These are phyloP conservation scores for Castanopsis chinensis DNA, from an alignment of 306 rosid genomes.

Conservation along the genomic window DNA sequence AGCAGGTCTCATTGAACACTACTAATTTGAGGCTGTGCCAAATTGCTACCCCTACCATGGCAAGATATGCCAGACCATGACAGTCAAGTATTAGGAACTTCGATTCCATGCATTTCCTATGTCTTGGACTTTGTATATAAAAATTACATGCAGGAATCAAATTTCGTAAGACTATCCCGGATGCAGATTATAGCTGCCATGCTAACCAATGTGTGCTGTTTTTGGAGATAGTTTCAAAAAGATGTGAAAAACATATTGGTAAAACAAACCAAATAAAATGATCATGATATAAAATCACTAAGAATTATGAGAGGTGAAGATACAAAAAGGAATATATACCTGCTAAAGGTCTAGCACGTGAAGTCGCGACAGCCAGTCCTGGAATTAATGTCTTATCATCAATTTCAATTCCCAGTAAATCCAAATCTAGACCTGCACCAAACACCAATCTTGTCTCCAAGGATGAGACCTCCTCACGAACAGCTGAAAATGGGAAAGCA, in stretches of 20 bases:
- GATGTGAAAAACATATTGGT: neutral
- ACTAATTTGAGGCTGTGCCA: neutral
- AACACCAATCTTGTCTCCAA: constrained; percentile 45
- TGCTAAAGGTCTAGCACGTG: constrained; percentile 78
- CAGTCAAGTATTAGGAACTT: neutral
- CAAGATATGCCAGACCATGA: neutral
- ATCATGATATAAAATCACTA: neutral
- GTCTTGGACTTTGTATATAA: neutral
- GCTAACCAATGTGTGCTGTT: neutral
- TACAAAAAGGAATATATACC: constrained; percentile 41
- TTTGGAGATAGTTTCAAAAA: neutral
- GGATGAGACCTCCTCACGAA: constrained; percentile 68
- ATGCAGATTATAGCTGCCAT: neutral
- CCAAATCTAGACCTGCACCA: constrained; percentile 91
- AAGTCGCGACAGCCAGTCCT: constrained; percentile 82
- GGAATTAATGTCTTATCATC: constrained; percentile 87
- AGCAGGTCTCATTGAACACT: neutral
- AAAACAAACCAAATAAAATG: neutral
- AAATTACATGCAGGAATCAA: neutral
- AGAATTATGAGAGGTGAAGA: neutral
- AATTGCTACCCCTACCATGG: neutral
- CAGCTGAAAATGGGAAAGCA: constrained; percentile 48
- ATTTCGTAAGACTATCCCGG: neutral
- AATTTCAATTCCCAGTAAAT: constrained; percentile 80
- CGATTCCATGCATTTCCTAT: neutral